Evolutionary conservation across 495 filamentous ascomycete species (phyloP).

Genomic region (Talaromyces adpressus): DNA sequence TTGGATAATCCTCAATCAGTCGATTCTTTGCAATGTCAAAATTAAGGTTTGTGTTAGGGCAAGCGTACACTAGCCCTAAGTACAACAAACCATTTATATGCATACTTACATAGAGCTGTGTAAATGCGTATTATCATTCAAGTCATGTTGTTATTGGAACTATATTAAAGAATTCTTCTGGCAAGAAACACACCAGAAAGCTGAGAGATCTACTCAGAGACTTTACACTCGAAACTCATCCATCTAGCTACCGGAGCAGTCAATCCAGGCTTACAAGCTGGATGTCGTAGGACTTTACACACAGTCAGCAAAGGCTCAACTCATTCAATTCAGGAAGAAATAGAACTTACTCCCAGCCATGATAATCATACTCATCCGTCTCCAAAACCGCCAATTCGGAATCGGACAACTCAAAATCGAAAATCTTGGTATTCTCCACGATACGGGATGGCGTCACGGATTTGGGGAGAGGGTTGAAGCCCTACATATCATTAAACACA

Average conservation of each 20-base stretch:
- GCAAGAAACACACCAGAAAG: background rate
- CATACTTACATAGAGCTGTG: too few relatives aligned
- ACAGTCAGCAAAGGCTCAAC: background rate
- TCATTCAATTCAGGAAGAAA: too few relatives aligned
- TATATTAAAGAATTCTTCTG: too few relatives aligned
- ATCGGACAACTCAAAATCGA: constrained; percentile 67
- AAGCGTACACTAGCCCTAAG: too few relatives aligned
- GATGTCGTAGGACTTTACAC: background rate
- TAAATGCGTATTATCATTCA: background rate
- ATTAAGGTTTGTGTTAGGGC: too few relatives aligned
- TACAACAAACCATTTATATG: too few relatives aligned
- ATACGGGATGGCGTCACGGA: constrained; percentile 54
- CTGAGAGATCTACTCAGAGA: background rate
- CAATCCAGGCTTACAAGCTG: background rate
- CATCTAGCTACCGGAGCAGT: background rate
- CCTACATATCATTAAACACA: constrained; percentile 44
- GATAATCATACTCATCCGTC: constrained; percentile 38
- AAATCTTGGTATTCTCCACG: constrained; percentile 68
- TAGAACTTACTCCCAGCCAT: background rate
- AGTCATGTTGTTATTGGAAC: background rate
- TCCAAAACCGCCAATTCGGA: constrained; percentile 52
- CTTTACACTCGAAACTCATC: too few relatives aligned
- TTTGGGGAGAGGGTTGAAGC: constrained; percentile 58
- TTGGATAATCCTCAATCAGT: too few relatives aligned
- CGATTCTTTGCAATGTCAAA: too few relatives aligned